Percentiles rank a stretch among this genome's conserved stretches.
phyloP scores from a whole-genome alignment of 257 asterid genomes.

The Fraxinus quadrangulata region DNA sequence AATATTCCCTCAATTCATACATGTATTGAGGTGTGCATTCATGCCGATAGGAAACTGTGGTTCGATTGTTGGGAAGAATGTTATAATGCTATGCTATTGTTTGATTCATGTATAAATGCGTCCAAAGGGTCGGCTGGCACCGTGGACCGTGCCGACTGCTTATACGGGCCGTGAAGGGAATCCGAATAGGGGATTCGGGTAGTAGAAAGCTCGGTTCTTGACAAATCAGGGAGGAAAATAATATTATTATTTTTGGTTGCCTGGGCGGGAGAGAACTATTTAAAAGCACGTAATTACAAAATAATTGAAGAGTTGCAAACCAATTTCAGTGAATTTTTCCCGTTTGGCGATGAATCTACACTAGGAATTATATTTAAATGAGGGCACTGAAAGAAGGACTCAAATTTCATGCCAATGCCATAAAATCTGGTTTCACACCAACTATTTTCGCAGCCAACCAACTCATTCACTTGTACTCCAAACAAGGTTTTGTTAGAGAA shows the following conservation, averaged over 20 bases:
- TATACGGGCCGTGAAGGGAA: background rate
- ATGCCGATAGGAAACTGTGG: background rate
- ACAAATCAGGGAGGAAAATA: background rate
- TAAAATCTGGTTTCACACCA: constrained; percentile 52
- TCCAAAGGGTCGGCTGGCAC: background rate
- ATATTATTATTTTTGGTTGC: too few relatives aligned
- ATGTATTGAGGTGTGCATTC: background rate
- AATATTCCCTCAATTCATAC: background rate
- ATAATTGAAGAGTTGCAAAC: background rate
- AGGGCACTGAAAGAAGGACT: constrained; percentile 54
- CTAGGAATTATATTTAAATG: constrained; percentile 27
- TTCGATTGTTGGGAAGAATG: background rate
- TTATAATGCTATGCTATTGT: background rate
- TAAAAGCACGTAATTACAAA: background rate
- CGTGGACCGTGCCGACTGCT: background rate
- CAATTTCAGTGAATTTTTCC: background rate
- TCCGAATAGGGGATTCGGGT: too few relatives aligned
- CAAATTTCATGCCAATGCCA: constrained; percentile 47
- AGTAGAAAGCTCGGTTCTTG: background rate
- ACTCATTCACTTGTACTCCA: constrained; percentile 50
- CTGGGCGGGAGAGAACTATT: background rate
- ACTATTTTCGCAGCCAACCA: constrained; percentile 50
- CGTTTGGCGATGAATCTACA: background rate
- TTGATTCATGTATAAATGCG: background rate
- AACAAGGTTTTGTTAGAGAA: constrained; percentile 43